These are phyloP conservation scores for Phalaenopsis hybrid DNA, from an alignment of 116 monocot species.

Conservation along the genomic window DNA sequence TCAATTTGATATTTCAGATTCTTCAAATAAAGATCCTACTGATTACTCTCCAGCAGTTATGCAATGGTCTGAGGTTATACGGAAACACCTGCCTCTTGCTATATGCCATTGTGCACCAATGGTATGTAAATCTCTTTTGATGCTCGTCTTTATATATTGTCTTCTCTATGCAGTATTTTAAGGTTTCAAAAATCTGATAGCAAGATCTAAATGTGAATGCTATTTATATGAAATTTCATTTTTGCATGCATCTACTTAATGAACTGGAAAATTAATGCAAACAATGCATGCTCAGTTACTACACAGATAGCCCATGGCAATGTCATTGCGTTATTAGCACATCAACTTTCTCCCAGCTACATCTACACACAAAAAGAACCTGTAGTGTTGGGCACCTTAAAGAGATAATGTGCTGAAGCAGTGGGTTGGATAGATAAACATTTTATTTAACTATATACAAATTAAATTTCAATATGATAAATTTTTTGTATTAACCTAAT, in stretches of 20 bases:
- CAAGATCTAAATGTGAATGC: background rate
- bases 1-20: conserved; percentile 28
- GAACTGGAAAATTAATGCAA: background rate
- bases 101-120: conserved; percentile 48
- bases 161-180: background rate
- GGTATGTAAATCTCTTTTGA: conserved; percentile 29
- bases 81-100: conserved; percentile 51
- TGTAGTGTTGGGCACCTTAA: too few relatives aligned
- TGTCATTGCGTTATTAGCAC: background rate
- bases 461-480: too few relatives aligned
- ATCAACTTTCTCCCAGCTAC: background rate
- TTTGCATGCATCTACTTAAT: background rate
- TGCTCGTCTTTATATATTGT: conserved; percentile 5
- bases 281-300: background rate
- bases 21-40: conserved; percentile 11
- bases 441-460: too few relatives aligned
- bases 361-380: background rate
- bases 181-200: background rate
- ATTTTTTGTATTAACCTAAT: too few relatives aligned
- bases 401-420: too few relatives aligned
- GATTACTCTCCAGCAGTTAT: conserved; percentile 31
- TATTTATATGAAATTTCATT: background rate
- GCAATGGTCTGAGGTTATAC: conserved; percentile 66
- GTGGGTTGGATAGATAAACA: too few relatives aligned
- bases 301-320: background rate